A percentile compares a stretch with the other conserved stretches of the same genome.
phyloP scores from a whole-genome alignment of 2,329 filamentous ascomycete species.

The Talaromyces sp. region DNA sequence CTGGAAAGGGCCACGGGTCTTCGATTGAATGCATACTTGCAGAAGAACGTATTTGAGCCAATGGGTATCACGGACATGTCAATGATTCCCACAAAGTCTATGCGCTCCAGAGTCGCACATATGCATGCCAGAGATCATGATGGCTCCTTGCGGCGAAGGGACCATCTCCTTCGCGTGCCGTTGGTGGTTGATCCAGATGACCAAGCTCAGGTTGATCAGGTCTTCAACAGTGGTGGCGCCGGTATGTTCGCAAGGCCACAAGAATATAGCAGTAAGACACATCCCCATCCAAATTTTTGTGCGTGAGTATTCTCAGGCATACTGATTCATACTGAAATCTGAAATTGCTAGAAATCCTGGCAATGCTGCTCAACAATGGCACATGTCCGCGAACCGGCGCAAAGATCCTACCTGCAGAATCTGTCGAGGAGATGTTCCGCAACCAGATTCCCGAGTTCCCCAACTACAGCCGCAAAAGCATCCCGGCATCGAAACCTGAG shows the following conservation, averaged over 20 bases:
- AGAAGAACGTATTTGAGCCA: slow-evolving; percentile 46
- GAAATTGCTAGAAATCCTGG: slow-evolving; percentile 49
- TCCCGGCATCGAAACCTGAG: slow-evolving; percentile 46
- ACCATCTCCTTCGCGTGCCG: slow-evolving; percentile 46
- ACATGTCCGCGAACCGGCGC: slow-evolving; percentile 53
- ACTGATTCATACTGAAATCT: slow-evolving; percentile 2
- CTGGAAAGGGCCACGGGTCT: slow-evolving; percentile 44
- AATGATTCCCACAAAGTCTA: slow-evolving; percentile 54
- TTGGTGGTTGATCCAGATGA: slow-evolving; percentile 42
- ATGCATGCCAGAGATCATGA: slow-evolving; percentile 52
- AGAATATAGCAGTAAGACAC: slow-evolving; percentile 55
- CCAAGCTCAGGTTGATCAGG: slow-evolving; percentile 29
- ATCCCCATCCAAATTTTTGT: not conserved
- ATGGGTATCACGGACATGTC: slow-evolving; percentile 48
- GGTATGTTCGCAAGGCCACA: slow-evolving; percentile 57
- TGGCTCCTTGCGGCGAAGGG: slow-evolving; percentile 37
- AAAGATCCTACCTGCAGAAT: slow-evolving; percentile 53
- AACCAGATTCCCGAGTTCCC: slow-evolving; percentile 58
- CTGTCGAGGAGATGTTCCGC: slow-evolving; percentile 60
- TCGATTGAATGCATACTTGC: slow-evolving; percentile 47
- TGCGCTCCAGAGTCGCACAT: slow-evolving; percentile 52
- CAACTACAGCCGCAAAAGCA: slow-evolving; percentile 45
- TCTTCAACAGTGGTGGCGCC: slow-evolving; percentile 58
- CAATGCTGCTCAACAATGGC: slow-evolving; percentile 61
- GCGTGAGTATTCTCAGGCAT: too few species aligned